Conservation (phyloP, 805 yeast species). For the Starmerella geochares region DNA sequence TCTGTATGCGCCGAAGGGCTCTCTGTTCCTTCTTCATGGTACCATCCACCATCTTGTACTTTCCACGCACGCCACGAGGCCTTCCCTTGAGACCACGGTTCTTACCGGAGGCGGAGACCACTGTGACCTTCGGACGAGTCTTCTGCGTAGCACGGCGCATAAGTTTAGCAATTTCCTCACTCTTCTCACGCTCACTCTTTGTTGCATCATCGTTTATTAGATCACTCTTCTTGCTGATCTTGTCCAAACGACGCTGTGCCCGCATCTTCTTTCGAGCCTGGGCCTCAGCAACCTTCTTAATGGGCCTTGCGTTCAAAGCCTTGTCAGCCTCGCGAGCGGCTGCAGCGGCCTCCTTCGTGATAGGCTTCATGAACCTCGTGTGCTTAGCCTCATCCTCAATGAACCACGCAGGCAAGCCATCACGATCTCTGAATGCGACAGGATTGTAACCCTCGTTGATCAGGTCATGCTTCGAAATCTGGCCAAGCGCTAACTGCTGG, state of each 20-base stretch:
- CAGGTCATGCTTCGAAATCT: constrained; percentile 70
- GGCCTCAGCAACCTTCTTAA: constrained; percentile 97
- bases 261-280: constrained; percentile 92
- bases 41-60: constrained; percentile 99
- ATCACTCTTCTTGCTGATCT: constrained; percentile 86
- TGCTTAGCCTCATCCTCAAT: constrained; percentile 82
- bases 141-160: constrained; percentile 68
- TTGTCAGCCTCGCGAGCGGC: constrained; percentile 66
- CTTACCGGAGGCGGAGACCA: constrained; percentile 77
- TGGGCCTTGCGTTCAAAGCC: constrained; percentile 91
- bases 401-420: constrained; percentile 95
- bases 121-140: constrained; percentile 69
- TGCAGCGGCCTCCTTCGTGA: constrained; percentile 84
- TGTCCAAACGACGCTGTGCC: constrained; percentile 76
- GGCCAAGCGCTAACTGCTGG: constrained; percentile 86
- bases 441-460: constrained; percentile 89
- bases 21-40: constrained; percentile 94
- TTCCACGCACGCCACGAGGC: constrained; percentile 94
- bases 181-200: constrained; percentile 86
- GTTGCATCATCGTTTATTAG: constrained; percentile 76
- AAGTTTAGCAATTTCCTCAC: constrained; percentile 79
- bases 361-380: constrained; percentile 74
- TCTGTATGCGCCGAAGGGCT: constrained; percentile 79
- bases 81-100: constrained; percentile 86
- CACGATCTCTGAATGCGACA: constrained; percentile 82